A percentile compares a stretch with the other conserved stretches of the same genome.
phyloP scores from a whole-genome alignment of 495 filamentous ascomycete species.

The Aspergillus wentii region DNA sequence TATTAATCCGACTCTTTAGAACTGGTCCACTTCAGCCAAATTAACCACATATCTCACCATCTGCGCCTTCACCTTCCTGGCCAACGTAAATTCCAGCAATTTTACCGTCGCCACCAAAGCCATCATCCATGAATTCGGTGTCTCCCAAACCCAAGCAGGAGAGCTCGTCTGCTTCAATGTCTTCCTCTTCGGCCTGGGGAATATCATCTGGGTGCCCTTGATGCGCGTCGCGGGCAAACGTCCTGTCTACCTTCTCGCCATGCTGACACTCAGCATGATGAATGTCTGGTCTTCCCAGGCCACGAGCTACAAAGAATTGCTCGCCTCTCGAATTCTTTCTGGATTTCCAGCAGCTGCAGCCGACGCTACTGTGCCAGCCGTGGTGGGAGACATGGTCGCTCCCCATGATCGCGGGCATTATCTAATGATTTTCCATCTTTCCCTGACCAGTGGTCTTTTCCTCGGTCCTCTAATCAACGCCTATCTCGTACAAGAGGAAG shows the following conservation, averaged over 20 bases:
- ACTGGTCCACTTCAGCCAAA: slow-evolving; percentile 19
- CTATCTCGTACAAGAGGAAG: slow-evolving; percentile 21
- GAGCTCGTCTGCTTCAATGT: slow-evolving; percentile 29
- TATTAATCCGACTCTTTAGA: too few species aligned
- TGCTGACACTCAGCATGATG: slow-evolving; percentile 20
- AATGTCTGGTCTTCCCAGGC: slow-evolving; percentile 25
- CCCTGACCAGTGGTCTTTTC: slow-evolving; percentile 24
- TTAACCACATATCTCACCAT: slow-evolving; percentile 23
- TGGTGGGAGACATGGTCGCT: slow-evolving; percentile 26
- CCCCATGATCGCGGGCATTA: slow-evolving; percentile 29
- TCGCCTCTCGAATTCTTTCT: slow-evolving; percentile 24
- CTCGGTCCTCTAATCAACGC: slow-evolving; percentile 30
- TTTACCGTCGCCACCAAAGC: slow-evolving; percentile 27
- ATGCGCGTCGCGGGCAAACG: slow-evolving; percentile 27
- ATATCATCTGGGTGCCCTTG: slow-evolving; percentile 28
- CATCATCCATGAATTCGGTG: slow-evolving; percentile 22
- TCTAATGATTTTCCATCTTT: slow-evolving; percentile 32
- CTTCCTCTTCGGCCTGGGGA: slow-evolving; percentile 25
- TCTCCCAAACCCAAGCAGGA: slow-evolving; percentile 20
- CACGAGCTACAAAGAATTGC: slow-evolving; percentile 19
- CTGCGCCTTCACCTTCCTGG: slow-evolving; percentile 28
- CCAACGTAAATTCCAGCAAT: slow-evolving; percentile 28
- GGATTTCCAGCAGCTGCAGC: slow-evolving; percentile 24
- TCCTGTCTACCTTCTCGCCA: slow-evolving; percentile 24
- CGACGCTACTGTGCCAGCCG: slow-evolving; percentile 26